These are phyloP conservation scores for Dioszegia hungarica DNA, from an alignment of 768 basidiomycete genomes.

Conservation along the genomic window DNA sequence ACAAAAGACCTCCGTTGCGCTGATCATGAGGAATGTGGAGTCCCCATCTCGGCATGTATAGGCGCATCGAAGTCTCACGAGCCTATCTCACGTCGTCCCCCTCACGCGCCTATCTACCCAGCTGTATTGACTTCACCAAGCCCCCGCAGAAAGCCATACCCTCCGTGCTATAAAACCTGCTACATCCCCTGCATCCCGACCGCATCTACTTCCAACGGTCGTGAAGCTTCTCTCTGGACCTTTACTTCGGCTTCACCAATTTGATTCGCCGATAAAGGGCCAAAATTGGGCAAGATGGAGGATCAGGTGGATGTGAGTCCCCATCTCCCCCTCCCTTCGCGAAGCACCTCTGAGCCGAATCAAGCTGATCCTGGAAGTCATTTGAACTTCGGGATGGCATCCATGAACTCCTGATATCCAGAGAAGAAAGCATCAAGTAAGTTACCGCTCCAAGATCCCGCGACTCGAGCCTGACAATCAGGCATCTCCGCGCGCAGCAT, in stretches of 20 bases:
- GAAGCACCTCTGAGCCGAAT: neutral
- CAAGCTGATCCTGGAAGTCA: conserved; percentile 3
- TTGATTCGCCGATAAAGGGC: neutral
- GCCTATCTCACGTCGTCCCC: no score
- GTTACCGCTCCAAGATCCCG: neutral
- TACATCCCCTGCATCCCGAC: no score
- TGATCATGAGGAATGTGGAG: no score
- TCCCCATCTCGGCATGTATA: no score
- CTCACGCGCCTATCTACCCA: no score
- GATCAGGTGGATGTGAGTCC: neutral
- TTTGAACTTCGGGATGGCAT: conserved; percentile 22
- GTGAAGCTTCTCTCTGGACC: neutral
- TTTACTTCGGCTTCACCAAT: neutral
- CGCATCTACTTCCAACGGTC: no score
- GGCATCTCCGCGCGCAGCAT: conserved; percentile 24
- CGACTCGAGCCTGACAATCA: neutral
- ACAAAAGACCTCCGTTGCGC: no score
- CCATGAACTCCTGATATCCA: conserved; percentile 13
- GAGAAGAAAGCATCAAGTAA: conserved; percentile 20
- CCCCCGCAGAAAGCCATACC: neutral
- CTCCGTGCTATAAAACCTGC: neutral
- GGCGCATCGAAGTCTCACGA: no score
- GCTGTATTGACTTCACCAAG: no score
- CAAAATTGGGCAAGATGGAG: conserved; percentile 1
- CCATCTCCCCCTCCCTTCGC: neutral